These are phyloP conservation scores for Auxenochlorella pyrenoidosa DNA, from an alignment of 139 green algal genomes.

Conservation along the genomic window DNA sequence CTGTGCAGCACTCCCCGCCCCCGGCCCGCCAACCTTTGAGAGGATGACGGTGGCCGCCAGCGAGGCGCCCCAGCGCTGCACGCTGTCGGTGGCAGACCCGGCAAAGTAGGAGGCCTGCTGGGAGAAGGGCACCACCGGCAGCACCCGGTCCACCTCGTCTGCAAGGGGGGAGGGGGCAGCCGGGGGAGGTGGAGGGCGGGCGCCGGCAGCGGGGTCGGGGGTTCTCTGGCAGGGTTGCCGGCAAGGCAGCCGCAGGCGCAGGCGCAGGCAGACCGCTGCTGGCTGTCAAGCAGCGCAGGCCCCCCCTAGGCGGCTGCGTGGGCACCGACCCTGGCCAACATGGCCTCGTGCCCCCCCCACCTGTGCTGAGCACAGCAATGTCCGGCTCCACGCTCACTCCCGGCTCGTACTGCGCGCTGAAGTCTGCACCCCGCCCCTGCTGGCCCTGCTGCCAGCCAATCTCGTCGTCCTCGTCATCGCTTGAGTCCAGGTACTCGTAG, in stretches of 20 bases:
- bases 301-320: too few relatives aligned
- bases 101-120: constrained; percentile 66
- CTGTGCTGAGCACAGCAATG: constrained; percentile 40
- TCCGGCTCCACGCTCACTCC: constrained; percentile 23
- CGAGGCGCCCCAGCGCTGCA: constrained; percentile 63
- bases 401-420: constrained; percentile 6
- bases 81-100: constrained; percentile 32
- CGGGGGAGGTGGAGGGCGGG: background rate
- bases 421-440: background rate
- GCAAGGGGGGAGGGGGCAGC: background rate
- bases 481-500: too few relatives aligned
- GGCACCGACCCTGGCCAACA: too few relatives aligned
- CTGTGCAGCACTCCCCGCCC: too few relatives aligned
- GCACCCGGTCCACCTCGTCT: constrained; percentile 57
- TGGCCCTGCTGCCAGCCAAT: background rate
- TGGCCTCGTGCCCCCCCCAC: background rate
- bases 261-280: too few relatives aligned
- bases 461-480: background rate
- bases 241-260: background rate
- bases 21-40: constrained; percentile 61
- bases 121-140: constrained; percentile 66
- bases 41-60: constrained; percentile 65
- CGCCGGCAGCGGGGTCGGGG: background rate
- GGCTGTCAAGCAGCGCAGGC: too few relatives aligned
- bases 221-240: background rate